Conservation (phyloP, 805 yeast genomes). For the Nakazawaea wickerhamii region DNA sequence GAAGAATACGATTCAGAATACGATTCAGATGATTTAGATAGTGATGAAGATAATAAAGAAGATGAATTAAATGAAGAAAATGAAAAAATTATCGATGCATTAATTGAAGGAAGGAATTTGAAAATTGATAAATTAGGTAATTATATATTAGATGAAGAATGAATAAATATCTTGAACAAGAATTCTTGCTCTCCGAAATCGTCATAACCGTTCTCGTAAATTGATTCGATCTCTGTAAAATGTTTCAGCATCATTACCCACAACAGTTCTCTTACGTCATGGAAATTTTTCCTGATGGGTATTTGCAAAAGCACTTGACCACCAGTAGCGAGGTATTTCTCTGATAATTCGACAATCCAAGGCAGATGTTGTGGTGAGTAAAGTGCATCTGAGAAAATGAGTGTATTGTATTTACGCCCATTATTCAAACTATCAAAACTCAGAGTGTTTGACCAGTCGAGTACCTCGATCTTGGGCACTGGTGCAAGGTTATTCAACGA, state of each 20-base stretch:
- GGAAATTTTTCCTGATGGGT: constrained; percentile 67
- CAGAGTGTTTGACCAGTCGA: constrained; percentile 76
- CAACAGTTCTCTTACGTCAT: constrained; percentile 53
- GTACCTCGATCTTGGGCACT: constrained; percentile 35
- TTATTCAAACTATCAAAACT: constrained; percentile 24
- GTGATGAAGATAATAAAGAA: constrained; percentile 29
- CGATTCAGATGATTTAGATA: constrained; percentile 16
- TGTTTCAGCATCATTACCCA: constrained; percentile 46
- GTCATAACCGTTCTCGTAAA: constrained; percentile 63
- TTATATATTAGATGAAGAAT: constrained; percentile 53
- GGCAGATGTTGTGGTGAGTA: constrained; percentile 79
- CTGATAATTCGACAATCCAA: constrained; percentile 61
- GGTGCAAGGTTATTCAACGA: constrained; percentile 37
- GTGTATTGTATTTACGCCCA: constrained; percentile 42
- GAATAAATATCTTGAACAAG: constrained; percentile 34
- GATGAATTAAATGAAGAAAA: constrained; percentile 32
- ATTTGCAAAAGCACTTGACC: constrained; percentile 62
- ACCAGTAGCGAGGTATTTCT: constrained; percentile 33
- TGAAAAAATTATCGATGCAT: constrained; percentile 61
- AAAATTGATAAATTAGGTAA: constrained; percentile 83
- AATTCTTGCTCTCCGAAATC: constrained; percentile 78
- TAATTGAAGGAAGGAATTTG: constrained; percentile 58
- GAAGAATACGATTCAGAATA: constrained; percentile 36
- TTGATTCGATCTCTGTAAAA: constrained; percentile 27
- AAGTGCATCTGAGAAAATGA: constrained; percentile 83